phyloP scores from a whole-genome alignment of 169 alveolate genomes.

The Cryptosporidium baileyi region DNA sequence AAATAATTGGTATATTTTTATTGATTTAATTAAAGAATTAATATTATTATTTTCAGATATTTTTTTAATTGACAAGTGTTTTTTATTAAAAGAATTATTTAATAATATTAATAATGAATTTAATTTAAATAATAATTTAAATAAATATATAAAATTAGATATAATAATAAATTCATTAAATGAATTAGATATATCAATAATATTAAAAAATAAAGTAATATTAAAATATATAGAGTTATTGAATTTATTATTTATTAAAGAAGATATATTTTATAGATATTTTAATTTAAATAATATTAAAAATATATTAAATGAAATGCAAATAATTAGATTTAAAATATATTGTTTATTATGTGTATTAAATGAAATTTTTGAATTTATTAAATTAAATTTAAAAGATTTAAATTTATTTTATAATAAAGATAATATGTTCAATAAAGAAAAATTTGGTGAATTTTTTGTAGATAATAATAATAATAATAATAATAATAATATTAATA shows the following conservation, averaged over 20 bases:
- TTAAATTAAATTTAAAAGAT: no score
- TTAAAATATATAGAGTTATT: background rate
- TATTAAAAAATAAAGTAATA: background rate
- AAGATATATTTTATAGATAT: constrained; percentile 4
- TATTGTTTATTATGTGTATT: constrained; percentile 3
- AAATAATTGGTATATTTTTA: background rate
- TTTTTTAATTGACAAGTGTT: background rate
- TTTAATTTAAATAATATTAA: background rate
- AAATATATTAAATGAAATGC: constrained; percentile 14
- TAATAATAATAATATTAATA: no score
- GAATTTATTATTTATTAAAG: background rate
- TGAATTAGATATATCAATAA: background rate
- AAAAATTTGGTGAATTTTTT: no score
- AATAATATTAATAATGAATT: background rate
- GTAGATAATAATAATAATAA: no score
- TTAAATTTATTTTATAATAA: no score
- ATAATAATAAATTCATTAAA: background rate
- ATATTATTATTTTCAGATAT: background rate
- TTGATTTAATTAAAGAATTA: background rate
- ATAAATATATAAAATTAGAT: background rate
- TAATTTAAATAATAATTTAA: background rate
- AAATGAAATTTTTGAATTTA: background rate
- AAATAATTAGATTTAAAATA: background rate
- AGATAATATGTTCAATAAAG: no score
- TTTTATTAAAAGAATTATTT: background rate